Percentiles rank a stretch among this genome's conserved stretches.
phyloP scores from a whole-genome alignment of 2,329 filamentous ascomycete species.

The Claviceps cyperi region DNA sequence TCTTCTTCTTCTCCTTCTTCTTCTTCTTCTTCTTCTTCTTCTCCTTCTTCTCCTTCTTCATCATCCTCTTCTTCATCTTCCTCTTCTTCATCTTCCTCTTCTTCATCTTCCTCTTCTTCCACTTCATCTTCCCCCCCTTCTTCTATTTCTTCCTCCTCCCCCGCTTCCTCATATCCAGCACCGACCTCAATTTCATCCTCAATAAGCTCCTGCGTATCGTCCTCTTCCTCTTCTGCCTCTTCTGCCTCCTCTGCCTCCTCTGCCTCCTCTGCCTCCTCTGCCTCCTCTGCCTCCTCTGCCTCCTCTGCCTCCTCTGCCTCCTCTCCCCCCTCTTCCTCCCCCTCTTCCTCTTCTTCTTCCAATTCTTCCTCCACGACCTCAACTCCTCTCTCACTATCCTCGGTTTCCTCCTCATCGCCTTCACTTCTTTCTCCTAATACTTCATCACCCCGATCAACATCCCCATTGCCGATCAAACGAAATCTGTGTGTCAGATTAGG shows the following conservation, averaged over 20 bases:
- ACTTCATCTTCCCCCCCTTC: background rate
- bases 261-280: slow-evolving; percentile 5
- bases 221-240: slow-evolving; percentile 4
- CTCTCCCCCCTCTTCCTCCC: slow-evolving; percentile 5
- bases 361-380: slow-evolving; percentile 1
- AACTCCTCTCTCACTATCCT: slow-evolving; percentile 10
- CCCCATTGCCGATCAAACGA: slow-evolving; percentile 21
- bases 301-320: slow-evolving; percentile 8
- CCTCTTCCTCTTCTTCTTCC: slow-evolving; percentile 6
- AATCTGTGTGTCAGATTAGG: slow-evolving; percentile 27
- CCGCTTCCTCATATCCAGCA: slow-evolving; percentile 7
- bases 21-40: slow-evolving; percentile 6
- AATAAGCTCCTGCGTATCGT: slow-evolving; percentile 4
- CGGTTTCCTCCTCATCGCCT: slow-evolving; percentile 9
- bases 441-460: slow-evolving; percentile 17
- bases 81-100: slow-evolving; percentile 3
- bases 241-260: slow-evolving; percentile 7
- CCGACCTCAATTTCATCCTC: background rate
- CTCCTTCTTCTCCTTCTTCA: slow-evolving; percentile 6
- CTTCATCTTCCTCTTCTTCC: background rate
- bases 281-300: slow-evolving; percentile 5
- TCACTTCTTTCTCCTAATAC: slow-evolving; percentile 16
- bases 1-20: slow-evolving; percentile 7
- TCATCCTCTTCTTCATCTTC: slow-evolving; percentile 6
- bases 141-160: slow-evolving; percentile 3